A percentile compares a stretch with the other conserved stretches of the same genome.
Conservation (phyloP, 139 green algal genomes). For the Coelastrella sp. region DNA sequence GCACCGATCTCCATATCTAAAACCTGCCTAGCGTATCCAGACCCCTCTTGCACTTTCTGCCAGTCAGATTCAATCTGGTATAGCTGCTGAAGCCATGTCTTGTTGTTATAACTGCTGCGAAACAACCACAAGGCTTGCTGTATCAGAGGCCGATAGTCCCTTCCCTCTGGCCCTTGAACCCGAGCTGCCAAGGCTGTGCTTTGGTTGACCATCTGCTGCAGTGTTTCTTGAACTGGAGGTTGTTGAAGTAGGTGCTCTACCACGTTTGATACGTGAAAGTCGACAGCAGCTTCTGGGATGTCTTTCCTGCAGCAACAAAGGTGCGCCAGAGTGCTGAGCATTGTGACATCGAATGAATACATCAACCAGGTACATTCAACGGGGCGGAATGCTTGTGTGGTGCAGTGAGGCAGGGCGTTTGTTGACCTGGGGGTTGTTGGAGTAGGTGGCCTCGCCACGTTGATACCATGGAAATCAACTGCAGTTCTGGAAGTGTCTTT, state of each 20-base stretch:
- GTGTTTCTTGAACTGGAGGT: not conserved
- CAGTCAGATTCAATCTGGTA: not conserved
- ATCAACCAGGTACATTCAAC: not conserved
- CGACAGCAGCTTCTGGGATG: slow-evolving; percentile 64
- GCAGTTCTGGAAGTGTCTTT: too few relatives aligned
- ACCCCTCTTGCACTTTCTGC: not conserved
- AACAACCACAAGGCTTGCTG: slow-evolving; percentile 46
- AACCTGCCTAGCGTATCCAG: not conserved
- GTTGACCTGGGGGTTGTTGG: too few relatives aligned
- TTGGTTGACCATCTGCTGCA: not conserved
- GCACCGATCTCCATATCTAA: not conserved
- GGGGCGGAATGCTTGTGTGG: too few relatives aligned
- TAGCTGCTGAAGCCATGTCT: slow-evolving; percentile 35
- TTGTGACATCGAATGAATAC: not conserved
- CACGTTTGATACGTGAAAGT: slow-evolving; percentile 67
- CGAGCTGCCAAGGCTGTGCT: slow-evolving; percentile 13
- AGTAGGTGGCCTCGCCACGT: too few relatives aligned
- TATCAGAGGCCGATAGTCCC: not conserved
- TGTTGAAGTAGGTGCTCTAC: slow-evolving; percentile 51
- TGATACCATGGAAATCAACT: too few relatives aligned
- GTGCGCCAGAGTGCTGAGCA: not conserved
- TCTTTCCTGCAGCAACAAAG: slow-evolving; percentile 45
- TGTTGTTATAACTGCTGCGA: slow-evolving; percentile 52
- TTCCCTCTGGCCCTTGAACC: not conserved
- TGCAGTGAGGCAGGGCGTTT: too few relatives aligned